Conservation (phyloP, 164 flowering plant genomes). For the Nelumbo lutea region DNA sequence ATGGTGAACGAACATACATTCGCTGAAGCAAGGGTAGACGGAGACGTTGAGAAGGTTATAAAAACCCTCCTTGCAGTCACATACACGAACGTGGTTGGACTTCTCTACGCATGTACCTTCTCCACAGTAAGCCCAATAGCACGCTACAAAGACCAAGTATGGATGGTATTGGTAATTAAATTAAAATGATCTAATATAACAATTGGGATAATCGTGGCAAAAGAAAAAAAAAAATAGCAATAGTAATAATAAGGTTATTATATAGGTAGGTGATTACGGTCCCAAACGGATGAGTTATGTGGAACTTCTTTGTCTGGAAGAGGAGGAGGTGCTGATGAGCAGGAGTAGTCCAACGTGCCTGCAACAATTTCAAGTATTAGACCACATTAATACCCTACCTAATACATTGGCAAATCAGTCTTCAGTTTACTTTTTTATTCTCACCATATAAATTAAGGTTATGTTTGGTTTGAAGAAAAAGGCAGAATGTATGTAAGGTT, state of each 20-base stretch:
- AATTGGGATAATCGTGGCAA: neutral
- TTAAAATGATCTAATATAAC: neutral
- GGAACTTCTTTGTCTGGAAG: conserved; percentile 21
- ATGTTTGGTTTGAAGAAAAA: neutral
- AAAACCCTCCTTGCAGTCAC: conserved; percentile 47
- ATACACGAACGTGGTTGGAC: conserved; percentile 20
- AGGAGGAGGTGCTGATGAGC: conserved; percentile 30
- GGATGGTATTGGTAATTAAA: neutral
- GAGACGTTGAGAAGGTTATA: conserved; percentile 48
- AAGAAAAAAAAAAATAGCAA: conserved; percentile 1
- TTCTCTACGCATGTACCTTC: conserved; percentile 44
- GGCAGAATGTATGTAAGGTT: no score
- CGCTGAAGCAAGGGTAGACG: conserved; percentile 50
- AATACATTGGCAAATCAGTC: conserved; percentile 2
- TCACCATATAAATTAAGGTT: neutral
- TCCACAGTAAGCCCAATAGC: conserved; percentile 67
- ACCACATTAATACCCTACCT: neutral
- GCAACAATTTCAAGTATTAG: neutral
- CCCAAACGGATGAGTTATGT: conserved; percentile 33
- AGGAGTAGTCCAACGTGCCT: conserved; percentile 17
- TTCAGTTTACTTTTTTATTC: neutral
- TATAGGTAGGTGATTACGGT: conserved; percentile 34
- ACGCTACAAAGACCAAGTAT: conserved; percentile 30
- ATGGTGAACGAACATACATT: conserved; percentile 28
- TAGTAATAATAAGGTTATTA: no score